Percentiles rank a stretch among this genome's conserved stretches.
Evolutionary conservation across 169 alveolate genomes (phyloP).

Genomic region (Fabrea salina): DNA sequence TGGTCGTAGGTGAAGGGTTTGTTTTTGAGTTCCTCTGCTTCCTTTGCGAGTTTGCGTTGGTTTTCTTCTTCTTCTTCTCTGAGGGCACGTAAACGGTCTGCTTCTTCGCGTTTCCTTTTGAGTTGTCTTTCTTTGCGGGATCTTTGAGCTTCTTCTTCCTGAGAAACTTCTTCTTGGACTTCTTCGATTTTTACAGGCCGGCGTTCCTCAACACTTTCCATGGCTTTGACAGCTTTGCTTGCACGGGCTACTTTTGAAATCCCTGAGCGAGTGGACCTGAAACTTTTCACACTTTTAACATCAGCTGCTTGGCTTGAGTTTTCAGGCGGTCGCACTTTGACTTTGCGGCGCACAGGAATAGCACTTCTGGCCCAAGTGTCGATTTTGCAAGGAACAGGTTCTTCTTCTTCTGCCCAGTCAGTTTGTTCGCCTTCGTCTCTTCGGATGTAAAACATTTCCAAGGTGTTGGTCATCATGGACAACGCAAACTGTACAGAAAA

Average conservation of each 20-base stretch:
- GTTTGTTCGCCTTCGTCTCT: conserved; percentile 10
- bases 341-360: neutral
- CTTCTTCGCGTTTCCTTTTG: conserved; percentile 22
- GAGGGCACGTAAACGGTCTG: neutral
- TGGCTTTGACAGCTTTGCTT: neutral
- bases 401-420: neutral
- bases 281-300: neutral
- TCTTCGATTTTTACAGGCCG: neutral
- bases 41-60: conserved; percentile 9
- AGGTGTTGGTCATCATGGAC: neutral
- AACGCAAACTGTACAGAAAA: neutral
- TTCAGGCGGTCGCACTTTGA: neutral
- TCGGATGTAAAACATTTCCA: conserved; percentile 4
- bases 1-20: conserved; percentile 27
- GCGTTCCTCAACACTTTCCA: conserved; percentile 4
- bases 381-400: conserved; percentile 14
- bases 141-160: conserved; percentile 33
- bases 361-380: conserved; percentile 38
- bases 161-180: neutral
- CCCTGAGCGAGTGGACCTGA: neutral
- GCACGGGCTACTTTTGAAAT: neutral
- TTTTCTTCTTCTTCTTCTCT: conserved; percentile 29
- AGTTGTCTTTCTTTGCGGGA: conserved; percentile 2
- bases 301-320: conserved; percentile 3
- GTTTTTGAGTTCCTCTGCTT: conserved; percentile 19